Conservation (phyloP, 768 basidiomycete species). For the Tricholomella constricta region DNA sequence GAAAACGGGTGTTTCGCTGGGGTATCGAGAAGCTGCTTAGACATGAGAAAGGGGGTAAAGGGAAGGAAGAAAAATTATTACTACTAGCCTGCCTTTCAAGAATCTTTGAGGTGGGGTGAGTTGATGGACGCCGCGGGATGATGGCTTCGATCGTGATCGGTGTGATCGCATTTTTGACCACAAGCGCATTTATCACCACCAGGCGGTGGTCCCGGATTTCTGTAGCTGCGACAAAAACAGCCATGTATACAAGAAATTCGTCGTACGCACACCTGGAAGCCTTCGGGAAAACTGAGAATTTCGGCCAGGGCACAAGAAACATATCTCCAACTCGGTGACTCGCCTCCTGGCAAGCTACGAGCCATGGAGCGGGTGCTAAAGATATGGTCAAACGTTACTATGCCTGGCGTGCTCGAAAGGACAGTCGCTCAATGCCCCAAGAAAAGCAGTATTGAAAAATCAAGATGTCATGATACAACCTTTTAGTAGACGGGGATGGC, state of each 20-base stretch:
- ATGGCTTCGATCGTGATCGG: not conserved
- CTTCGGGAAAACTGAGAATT: too few relatives aligned
- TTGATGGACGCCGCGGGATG: not conserved
- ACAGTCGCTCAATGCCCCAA: too few relatives aligned
- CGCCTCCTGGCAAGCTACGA: not conserved
- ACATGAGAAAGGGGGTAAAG: conserved; percentile 26
- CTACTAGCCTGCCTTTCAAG: not conserved
- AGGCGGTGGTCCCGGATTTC: not conserved
- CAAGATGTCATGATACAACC: too few relatives aligned
- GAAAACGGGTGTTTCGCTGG: conserved; percentile 47
- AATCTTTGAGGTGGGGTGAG: not conserved
- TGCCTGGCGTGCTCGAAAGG: too few relatives aligned
- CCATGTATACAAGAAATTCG: not conserved
- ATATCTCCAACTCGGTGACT: too few relatives aligned
- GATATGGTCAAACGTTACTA: not conserved
- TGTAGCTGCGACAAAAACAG: not conserved
- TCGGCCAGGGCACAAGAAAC: too few relatives aligned
- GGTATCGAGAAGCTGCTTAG: conserved; percentile 39
- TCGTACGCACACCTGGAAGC: too few relatives aligned
- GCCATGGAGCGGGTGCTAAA: not conserved
- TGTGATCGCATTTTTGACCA: not conserved
- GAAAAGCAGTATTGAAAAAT: too few relatives aligned
- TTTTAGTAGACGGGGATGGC: too few relatives aligned
- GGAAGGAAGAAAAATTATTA: not conserved
- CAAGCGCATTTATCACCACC: not conserved